Evolutionary conservation across 495 filamentous ascomycete species (phyloP), one percentile per base, ranked within the genome.

Genomic region (Hamigera avellanea): DNA sequence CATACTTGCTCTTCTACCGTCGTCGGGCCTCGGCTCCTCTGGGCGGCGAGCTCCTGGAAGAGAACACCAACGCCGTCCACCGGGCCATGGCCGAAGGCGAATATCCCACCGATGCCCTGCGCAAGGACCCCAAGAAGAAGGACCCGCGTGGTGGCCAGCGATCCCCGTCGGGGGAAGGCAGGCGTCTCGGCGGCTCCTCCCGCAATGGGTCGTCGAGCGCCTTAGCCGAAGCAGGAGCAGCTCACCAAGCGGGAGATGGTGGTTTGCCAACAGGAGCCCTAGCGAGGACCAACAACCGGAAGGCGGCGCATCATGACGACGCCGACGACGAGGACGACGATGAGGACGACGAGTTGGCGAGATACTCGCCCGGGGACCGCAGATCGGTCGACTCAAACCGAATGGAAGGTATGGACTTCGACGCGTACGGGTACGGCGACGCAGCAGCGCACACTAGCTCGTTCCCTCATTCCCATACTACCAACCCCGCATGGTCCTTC

Each of bases 1-100:
- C 91, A 0, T 98, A 98, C 54, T 77, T 98, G 7, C 66, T 98
- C 25, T 98, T 98, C 69, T 98, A 96, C 61, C 82, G 91, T 19
- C 86, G 93, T 36, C 81, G 83, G 40, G 83, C 85, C 8, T 61
- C 70, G 4, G 61, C 50, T 16, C 78, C 84, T 19, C 71, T 98
- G 23, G 91, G 91, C 30, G 86, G 86, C 13, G 70, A 69, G 38
- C 78, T 86, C 28, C 67, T 86, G 40, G 59, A 80, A 43, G 70
- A 91, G 27, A 60, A 85, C 26, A 67, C 72, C n/a, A 66, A 67
- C n/a, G 26, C 68, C 64, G 39, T 63, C 61, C 35, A 64, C 72
- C n/a, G 51, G 57, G 40, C 50, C 12, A 56, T 49, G 34, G 67
- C 67, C 17, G 57, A 66, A 10, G 50, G 62, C 10, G 52, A 62